Conservation (phyloP, 352 stramenopile genomes). For the Paralagenidium karlingii region DNA sequence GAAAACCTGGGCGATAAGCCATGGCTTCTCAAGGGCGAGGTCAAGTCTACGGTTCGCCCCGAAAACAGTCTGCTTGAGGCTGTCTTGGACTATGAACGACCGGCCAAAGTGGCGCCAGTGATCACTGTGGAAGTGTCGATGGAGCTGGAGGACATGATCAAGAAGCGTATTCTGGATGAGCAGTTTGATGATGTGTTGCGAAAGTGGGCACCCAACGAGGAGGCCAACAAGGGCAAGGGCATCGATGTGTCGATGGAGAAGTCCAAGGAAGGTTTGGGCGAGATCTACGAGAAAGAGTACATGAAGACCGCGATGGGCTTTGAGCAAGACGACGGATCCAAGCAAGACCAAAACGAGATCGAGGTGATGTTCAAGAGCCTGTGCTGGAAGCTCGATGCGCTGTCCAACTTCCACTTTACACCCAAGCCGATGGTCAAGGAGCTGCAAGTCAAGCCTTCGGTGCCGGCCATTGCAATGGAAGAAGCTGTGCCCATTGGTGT, state of each 20-base stretch:
- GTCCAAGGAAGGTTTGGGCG: slow-evolving; percentile 81
- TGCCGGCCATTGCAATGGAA: slow-evolving; percentile 76
- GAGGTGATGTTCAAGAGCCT: slow-evolving; percentile 90
- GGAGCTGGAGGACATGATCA: slow-evolving; percentile 90
- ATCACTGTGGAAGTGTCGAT: slow-evolving; percentile 89
- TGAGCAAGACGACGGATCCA: slow-evolving; percentile 85
- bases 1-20: slow-evolving; percentile 88
- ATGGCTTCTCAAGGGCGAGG: slow-evolving; percentile 89
- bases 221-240: slow-evolving; percentile 65
- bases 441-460: slow-evolving; percentile 69
- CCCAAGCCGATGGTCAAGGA: slow-evolving; percentile 89
- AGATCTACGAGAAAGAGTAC: slow-evolving; percentile 94
- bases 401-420: slow-evolving; percentile 95
- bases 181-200: slow-evolving; percentile 92
- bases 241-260: slow-evolving; percentile 91
- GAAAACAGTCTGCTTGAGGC: slow-evolving; percentile 90
- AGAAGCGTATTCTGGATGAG: slow-evolving; percentile 90
- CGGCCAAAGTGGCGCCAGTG: slow-evolving; percentile 83
- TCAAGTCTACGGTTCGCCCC: slow-evolving; percentile 69
- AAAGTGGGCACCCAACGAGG: slow-evolving; percentile 70
- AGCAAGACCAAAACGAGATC: slow-evolving; percentile 90
- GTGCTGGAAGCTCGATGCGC: slow-evolving; percentile 90
- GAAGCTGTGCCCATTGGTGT: slow-evolving; percentile 75
- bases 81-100: slow-evolving; percentile 89
- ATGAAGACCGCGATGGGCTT: slow-evolving; percentile 91